These are phyloP conservation scores for Cercospora sesami DNA, from an alignment of 2,329 filamentous ascomycete genomes.

Conservation along the genomic window DNA sequence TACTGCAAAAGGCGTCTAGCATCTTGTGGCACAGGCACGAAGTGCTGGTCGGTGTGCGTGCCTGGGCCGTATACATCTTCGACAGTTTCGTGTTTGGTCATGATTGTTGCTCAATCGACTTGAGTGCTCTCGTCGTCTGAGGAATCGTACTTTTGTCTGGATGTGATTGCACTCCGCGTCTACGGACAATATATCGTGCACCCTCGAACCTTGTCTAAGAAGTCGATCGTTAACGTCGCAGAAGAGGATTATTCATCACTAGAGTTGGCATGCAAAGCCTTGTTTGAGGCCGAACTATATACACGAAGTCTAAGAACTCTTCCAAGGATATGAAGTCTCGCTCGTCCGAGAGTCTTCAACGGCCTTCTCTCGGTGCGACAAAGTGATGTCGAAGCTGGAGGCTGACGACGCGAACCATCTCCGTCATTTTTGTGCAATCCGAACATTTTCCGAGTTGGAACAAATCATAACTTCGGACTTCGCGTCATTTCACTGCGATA, in stretches of 20 bases:
- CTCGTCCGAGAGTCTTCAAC: not conserved
- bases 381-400: not conserved
- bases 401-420: not conserved
- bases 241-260: not conserved
- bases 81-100: conserved; percentile 20
- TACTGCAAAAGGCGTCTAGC: conserved; percentile 42
- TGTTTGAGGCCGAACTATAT: not conserved
- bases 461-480: conserved; percentile 9
- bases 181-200: not conserved
- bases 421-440: conserved; percentile 1
- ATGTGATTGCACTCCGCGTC: not conserved
- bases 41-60: conserved; percentile 42
- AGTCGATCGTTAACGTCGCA: not conserved
- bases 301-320: not conserved
- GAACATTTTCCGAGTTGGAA: not conserved
- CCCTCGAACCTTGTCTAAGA: not conserved
- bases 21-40: conserved; percentile 44
- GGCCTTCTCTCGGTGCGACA: conserved; percentile 6
- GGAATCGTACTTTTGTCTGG: not conserved
- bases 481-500: not conserved
- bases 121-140: not conserved
- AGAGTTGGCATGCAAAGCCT: not conserved
- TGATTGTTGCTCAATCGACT: not conserved
- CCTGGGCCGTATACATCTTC: conserved; percentile 44
- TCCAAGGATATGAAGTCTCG: not conserved